Evolutionary conservation across 108 stramenopile species (phyloP).

Genomic region (Skeletonema menzelii): DNA sequence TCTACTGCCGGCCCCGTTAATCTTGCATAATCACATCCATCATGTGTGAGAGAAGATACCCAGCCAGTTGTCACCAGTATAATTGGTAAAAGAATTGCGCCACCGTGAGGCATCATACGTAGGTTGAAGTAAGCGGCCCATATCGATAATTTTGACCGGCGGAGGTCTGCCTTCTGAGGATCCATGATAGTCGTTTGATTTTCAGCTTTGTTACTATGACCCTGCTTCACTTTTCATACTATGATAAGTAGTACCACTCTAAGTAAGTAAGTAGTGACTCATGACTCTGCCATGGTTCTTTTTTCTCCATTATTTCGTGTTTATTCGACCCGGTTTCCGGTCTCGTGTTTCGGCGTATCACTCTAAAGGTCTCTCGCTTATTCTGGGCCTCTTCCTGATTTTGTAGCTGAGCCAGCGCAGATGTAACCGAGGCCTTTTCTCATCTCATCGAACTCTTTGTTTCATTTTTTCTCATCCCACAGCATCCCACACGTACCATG

Average conservation of each 20-base stretch:
- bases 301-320: no score
- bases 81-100: slow-evolving; percentile 31
- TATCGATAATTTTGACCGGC: neutral
- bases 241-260: no score
- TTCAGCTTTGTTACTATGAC: neutral
- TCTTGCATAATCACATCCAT: slow-evolving; percentile 42
- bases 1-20: slow-evolving; percentile 31
- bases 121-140: neutral
- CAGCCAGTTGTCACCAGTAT: slow-evolving; percentile 27
- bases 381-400: no score
- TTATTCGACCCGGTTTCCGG: no score
- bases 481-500: neutral
- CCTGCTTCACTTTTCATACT: neutral
- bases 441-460: no score
- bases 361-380: no score
- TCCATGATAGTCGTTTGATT: neutral
- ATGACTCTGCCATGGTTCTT: no score
- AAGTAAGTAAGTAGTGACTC: no score
- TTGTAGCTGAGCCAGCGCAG: no score
- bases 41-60: slow-evolving; percentile 33
- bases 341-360: no score
- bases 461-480: no score
- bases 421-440: no score
- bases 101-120: slow-evolving; percentile 45
- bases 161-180: neutral